Conservation (phyloP, 768 basidiomycete genomes). For the Termitomyces sp. region DNA sequence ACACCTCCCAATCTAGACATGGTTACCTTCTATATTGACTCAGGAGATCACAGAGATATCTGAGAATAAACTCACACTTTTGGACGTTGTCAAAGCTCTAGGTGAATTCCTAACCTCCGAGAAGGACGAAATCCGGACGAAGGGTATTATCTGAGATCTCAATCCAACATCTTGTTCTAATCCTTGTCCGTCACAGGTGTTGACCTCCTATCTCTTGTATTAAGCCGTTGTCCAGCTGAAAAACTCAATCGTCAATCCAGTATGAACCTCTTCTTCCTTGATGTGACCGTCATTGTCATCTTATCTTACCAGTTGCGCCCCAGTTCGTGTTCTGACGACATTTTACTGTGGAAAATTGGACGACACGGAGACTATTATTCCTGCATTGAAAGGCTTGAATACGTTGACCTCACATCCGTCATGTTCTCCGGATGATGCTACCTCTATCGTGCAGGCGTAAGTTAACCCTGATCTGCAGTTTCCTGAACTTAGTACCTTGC, state of each 20-base stretch:
- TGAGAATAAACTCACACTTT: constrained; percentile 52
- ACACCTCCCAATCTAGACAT: constrained; percentile 22
- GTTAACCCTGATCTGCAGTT: constrained; percentile 1
- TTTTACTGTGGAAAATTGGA: constrained; percentile 89
- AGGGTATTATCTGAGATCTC: constrained; percentile 49
- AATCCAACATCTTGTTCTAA: constrained; percentile 1
- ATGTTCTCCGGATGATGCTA: constrained; percentile 63
- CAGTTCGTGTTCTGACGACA: constrained; percentile 76
- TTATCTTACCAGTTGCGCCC: constrained; percentile 5
- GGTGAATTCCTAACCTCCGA: constrained; percentile 88
- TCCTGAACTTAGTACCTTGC: not conserved
- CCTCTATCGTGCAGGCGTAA: constrained; percentile 60
- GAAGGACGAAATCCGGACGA: constrained; percentile 70
- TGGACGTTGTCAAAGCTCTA: constrained; percentile 81
- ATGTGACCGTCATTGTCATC: constrained; percentile 1
- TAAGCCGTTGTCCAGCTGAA: constrained; percentile 55
- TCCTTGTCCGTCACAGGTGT: constrained; percentile 54
- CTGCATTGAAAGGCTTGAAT: constrained; percentile 73
- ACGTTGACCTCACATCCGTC: constrained; percentile 59
- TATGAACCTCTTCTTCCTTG: constrained; percentile 30
- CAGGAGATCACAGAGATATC: constrained; percentile 36
- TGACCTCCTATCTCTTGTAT: constrained; percentile 71
- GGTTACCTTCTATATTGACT: not conserved
- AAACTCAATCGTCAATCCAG: constrained; percentile 80
- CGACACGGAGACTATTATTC: constrained; percentile 80